Base-by-base conservation (phyloP, 257 asterid genomes). In the Plantago major region DNA sequence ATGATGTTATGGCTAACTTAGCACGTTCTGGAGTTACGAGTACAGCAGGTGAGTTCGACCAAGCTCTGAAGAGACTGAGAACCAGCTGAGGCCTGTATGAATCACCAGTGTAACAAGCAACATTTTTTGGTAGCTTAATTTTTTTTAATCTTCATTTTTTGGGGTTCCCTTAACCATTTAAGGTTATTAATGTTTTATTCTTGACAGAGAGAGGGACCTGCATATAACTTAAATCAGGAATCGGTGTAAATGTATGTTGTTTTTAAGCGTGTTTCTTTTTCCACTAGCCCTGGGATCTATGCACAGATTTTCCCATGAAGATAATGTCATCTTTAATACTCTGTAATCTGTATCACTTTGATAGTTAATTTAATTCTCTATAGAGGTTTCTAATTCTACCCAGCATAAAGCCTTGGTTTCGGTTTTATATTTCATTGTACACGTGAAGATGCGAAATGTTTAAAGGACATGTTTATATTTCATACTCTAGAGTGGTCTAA, bases 61-160 rank as follows among this genome's bases (percentile, higher is more conserved):
- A 73, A 63, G 82, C 82, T 56, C 44, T 67, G 60, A 92, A 88
- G 87, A 87, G 86, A 77, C 77, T 78, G 49, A 81, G 83, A 74
- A 79, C 89, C 46, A 81, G 90, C 87, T 82, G 86, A 82, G 73
- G 68, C 66, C 58, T 46, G 5, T 2, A 53, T 48, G 43, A 52
- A 55, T 55, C 40, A 66, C 76, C 73, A 74, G 66, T 67, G 72
- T 66, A 71, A 71, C 74, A 74, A 55, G 54, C 74, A 66, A 38
- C 72, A 72, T 72, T 73, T 77, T 72, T 82, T 80, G 64, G 73
- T 74, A 69, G 73, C 71, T 69, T 66, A 42, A 77, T 84, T 79
- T 16, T 59, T 59, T 18, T 5, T 26, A 11, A 11, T 73, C 69
- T 71, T 67, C 67, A 68, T 66, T 63, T 68, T 71, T 71, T 71